These are phyloP conservation scores for Fusarium agapanthi DNA, from an alignment of 2,329 filamentous ascomycete species.

Conservation along the genomic window DNA sequence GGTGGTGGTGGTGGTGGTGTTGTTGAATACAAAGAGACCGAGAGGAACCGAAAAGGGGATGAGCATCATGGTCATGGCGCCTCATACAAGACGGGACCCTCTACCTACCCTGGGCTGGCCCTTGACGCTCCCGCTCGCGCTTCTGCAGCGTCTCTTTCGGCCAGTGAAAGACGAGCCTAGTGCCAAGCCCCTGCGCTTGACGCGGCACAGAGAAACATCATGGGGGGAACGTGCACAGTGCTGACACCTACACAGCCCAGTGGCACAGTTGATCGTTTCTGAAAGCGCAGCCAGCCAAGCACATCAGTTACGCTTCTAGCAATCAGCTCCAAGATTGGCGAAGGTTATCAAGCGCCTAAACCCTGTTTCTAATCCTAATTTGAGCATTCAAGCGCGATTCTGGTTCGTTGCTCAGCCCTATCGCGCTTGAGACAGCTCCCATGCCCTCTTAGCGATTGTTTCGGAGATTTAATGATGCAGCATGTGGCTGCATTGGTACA, in stretches of 20 bases:
- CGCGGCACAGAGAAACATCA: neutral
- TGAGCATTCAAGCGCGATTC: slow-evolving; percentile 8
- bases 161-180: slow-evolving; percentile 20
- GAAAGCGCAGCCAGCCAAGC: slow-evolving; percentile 18
- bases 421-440: slow-evolving; percentile 15
- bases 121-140: neutral
- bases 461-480: neutral
- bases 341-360: neutral
- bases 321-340: slow-evolving; percentile 4
- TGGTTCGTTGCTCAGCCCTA: neutral
- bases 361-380: slow-evolving; percentile 9
- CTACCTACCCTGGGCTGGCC: neutral
- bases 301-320: neutral
- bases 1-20: slow-evolving; percentile 18
- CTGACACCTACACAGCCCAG: slow-evolving; percentile 33
- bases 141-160: slow-evolving; percentile 29
- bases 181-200: neutral
- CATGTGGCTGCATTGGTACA: slow-evolving; percentile 18
- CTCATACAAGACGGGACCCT: slow-evolving; percentile 17
- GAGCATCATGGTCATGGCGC: neutral
- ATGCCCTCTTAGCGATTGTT: neutral
- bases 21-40: slow-evolving; percentile 4
- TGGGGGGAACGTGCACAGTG: slow-evolving; percentile 31
- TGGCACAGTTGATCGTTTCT: slow-evolving; percentile 27
- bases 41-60: slow-evolving; percentile 17